These are phyloP conservation scores for Aspergillus fructus DNA, from an alignment of 2,329 filamentous ascomycete species.

Conservation along the genomic window DNA sequence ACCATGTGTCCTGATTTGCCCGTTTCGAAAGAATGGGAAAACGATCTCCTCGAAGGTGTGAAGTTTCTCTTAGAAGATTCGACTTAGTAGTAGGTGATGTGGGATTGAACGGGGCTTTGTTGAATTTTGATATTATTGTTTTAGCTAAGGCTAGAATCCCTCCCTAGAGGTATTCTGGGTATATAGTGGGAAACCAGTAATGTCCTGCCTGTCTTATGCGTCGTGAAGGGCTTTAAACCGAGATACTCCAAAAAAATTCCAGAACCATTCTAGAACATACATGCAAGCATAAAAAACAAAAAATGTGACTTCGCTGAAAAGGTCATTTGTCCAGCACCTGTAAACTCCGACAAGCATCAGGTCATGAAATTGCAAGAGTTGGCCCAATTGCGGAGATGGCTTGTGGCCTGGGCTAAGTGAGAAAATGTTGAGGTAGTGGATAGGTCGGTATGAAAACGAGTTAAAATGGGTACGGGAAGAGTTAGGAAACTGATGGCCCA, in stretches of 20 bases:
- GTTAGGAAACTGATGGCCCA: slow-evolving; percentile 2
- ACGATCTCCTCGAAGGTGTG: slow-evolving; percentile 24
- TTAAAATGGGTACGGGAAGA: background rate
- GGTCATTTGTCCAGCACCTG: background rate
- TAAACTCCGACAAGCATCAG: slow-evolving; percentile 8
- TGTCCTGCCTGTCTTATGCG: background rate
- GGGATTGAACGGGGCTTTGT: background rate
- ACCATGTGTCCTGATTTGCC: slow-evolving; percentile 30
- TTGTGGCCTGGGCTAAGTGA: background rate
- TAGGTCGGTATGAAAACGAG: background rate
- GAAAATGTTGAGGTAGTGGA: background rate
- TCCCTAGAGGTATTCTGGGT: background rate
- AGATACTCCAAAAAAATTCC: background rate
- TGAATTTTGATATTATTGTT: background rate
- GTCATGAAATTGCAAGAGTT: slow-evolving; percentile 9
- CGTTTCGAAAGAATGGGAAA: slow-evolving; percentile 31
- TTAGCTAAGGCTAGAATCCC: background rate
- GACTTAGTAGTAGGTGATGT: background rate
- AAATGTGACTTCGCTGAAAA: background rate
- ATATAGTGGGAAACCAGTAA: background rate
- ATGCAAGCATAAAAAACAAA: background rate
- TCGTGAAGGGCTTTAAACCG: background rate
- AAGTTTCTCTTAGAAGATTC: slow-evolving; percentile 6
- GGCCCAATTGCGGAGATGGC: background rate
- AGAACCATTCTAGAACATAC: slow-evolving; percentile 6